phyloP scores from a whole-genome alignment of 192 early-diverging fungal species.

The Obelidium mucronatum region DNA sequence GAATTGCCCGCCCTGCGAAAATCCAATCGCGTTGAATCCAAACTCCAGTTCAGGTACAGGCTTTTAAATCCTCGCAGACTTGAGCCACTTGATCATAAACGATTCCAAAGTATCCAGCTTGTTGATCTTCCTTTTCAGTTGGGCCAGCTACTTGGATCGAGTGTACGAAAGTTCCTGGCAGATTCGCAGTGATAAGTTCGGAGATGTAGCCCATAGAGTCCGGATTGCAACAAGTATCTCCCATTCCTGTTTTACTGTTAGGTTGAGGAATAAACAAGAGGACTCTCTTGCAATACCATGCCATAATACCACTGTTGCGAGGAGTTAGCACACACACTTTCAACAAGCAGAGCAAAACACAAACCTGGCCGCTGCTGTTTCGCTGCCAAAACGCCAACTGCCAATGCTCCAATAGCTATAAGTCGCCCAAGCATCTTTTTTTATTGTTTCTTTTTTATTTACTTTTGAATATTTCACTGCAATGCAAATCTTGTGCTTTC shows the following conservation, averaged over 20 bases:
- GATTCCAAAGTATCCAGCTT: slow-evolving; percentile 86
- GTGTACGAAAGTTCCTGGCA: slow-evolving; percentile 75
- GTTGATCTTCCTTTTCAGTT: slow-evolving; percentile 75
- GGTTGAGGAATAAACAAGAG: background rate
- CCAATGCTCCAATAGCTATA: too few relatives aligned
- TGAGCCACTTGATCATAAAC: slow-evolving; percentile 77
- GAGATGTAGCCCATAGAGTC: slow-evolving; percentile 46
- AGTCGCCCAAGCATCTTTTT: too few relatives aligned
- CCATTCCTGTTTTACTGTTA: slow-evolving; percentile 33
- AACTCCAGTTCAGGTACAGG: slow-evolving; percentile 64
- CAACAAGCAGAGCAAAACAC: too few relatives aligned
- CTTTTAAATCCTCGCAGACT: slow-evolving; percentile 75
- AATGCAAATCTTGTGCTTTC: too few relatives aligned
- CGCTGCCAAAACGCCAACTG: too few relatives aligned
- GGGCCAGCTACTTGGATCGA: slow-evolving; percentile 76
- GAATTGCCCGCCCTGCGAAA: slow-evolving; percentile 85
- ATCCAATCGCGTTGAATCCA: slow-evolving; percentile 92
- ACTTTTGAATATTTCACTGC: too few relatives aligned
- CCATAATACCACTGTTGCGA: slow-evolving; percentile 51
- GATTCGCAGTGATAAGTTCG: slow-evolving; percentile 14
- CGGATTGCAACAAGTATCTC: slow-evolving; percentile 59
- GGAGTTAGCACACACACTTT: too few relatives aligned
- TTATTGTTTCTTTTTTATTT: background rate
- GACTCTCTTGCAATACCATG: slow-evolving; percentile 37
- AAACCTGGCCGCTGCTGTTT: background rate